Evolutionary conservation across 2,329 filamentous ascomycete species (phyloP).

Genomic region (Chaetomiaceae sp.): DNA sequence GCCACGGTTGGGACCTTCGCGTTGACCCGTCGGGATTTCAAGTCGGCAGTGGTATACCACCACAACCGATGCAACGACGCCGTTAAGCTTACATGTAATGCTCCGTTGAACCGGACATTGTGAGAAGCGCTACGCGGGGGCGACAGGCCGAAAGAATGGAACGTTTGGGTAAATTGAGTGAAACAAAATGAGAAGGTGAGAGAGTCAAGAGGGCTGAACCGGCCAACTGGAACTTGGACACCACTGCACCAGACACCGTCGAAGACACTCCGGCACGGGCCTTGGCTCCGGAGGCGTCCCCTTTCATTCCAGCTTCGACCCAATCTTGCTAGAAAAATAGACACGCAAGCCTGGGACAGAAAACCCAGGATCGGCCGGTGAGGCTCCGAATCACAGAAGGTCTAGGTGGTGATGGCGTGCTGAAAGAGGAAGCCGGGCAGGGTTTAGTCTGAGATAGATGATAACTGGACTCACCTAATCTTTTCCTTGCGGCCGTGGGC

Average conservation of each 20-base stretch:
- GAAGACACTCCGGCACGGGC: too few species aligned
- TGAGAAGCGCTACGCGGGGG: background rate
- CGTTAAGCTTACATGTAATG: background rate
- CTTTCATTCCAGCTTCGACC: too few species aligned
- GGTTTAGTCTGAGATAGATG: slow-evolving; percentile 6
- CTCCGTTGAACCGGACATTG: background rate
- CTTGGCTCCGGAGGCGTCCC: too few species aligned
- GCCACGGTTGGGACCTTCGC: background rate
- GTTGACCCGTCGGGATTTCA: background rate
- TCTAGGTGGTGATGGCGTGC: background rate
- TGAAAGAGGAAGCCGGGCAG: background rate
- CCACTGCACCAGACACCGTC: background rate
- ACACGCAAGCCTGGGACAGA: background rate
- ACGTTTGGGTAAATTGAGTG: background rate
- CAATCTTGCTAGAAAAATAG: slow-evolving; percentile 22
- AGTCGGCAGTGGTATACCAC: background rate
- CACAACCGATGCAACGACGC: background rate
- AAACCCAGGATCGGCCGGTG: background rate
- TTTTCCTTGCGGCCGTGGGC: background rate
- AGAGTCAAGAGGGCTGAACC: too few species aligned
- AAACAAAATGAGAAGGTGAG: background rate
- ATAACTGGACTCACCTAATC: background rate
- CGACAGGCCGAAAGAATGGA: background rate
- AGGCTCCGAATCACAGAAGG: slow-evolving; percentile 4
- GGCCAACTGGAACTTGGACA: background rate